phyloP scores from a whole-genome alignment of 2,329 filamentous ascomycete genomes.

The Botrytis pseudocinerea region DNA sequence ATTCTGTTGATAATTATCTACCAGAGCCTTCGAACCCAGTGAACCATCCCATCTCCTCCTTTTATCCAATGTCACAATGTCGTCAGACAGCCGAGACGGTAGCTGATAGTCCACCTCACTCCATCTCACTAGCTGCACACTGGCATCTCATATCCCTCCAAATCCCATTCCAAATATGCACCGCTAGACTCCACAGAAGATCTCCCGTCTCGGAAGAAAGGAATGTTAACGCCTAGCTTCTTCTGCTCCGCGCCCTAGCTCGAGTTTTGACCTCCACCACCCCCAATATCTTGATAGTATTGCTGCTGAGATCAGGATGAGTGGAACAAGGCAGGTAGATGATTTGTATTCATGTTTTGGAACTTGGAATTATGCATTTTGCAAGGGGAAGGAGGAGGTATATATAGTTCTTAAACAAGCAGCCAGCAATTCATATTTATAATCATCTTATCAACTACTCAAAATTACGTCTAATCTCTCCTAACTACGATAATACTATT shows the following conservation, averaged over 20 bases:
- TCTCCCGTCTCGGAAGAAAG: neutral
- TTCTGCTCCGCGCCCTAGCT: neutral
- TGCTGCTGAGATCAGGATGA: neutral
- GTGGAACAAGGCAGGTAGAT: neutral
- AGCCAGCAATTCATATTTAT: neutral
- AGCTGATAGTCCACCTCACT: neutral
- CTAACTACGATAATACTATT: neutral
- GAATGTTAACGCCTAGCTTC: neutral
- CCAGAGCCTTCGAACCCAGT: neutral
- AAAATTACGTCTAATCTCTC: neutral
- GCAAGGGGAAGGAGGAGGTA: neutral
- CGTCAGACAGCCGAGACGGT: neutral
- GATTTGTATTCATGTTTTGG: neutral
- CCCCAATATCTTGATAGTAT: neutral
- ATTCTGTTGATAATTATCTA: neutral
- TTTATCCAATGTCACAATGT: neutral
- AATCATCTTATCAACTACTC: neutral
- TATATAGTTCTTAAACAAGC: neutral
- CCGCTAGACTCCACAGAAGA: neutral
- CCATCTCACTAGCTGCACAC: neutral
- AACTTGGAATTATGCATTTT: neutral
- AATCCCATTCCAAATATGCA: neutral
- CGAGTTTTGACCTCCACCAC: neutral
- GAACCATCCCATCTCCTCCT: neutral
- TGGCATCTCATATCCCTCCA: neutral